Evolutionary conservation across 306 rosid genomes (phyloP), one percentile per base, ranked within the genome.

Genomic region (Sicyos baderoa): DNA sequence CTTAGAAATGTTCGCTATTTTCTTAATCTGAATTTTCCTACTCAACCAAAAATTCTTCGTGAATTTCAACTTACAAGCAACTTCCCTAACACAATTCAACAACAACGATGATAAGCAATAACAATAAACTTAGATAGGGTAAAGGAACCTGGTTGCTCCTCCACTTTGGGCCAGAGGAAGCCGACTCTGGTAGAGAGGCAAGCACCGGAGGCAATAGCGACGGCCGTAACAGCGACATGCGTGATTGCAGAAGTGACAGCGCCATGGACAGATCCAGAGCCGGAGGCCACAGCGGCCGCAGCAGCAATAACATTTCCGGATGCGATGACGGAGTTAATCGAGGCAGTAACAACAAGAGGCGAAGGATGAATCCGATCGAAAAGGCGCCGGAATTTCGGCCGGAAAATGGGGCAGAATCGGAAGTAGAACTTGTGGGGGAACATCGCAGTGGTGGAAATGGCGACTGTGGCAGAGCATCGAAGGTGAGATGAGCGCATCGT

Each of bases 141-240:
- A 72, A 52, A 11, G 35, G 55, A 27, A 92, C 98, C 98, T 79
- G 96, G 91, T 74, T 84, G 88, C 12, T 88, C 86, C 66, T 86
- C 87, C 18, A 78, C 80, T 87, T 92, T 92, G 15, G 96, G 98
- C 98, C 98, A 92, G 60, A 92, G 70, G 84, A 87, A 92, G 29
- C 89, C 98, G 69, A 92, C 93, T 77, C 86, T 89, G 12, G 98
- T 89, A 66, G 98, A 92, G 18, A 92, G 96, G 51, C 98, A 92
- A 64, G 98, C 98, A 3, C 98, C 98, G 67, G 98, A 92, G 66
- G 98, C 98, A 54, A 92, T 89, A 18, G 98, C 96, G 27, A 92
- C 84, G 54, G 97, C 97, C 72, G 97, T 89, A 78, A 92, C 95
- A 12, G 98, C 98, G 6, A 92, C 95, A 27, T 92, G 98, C 2